phyloP scores from a whole-genome alignment of 2,329 filamentous ascomycete genomes.

The Tolypocladium cylindrosporum region DNA sequence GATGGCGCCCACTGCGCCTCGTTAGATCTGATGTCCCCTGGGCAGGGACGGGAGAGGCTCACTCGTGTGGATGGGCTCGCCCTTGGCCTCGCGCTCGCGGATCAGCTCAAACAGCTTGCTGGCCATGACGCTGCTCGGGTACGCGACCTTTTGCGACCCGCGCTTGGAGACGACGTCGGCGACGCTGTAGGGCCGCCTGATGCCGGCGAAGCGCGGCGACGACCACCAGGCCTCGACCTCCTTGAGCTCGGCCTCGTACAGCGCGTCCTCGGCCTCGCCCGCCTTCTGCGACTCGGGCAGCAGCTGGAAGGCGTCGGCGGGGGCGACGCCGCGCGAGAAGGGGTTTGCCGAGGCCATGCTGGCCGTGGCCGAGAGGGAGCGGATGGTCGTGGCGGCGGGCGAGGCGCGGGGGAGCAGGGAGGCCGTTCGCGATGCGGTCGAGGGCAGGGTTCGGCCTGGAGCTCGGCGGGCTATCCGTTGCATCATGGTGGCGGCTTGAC shows the following conservation, averaged over 20 bases:
- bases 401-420: conserved; percentile 6
- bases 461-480: conserved; percentile 21
- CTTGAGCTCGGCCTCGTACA: conserved; percentile 75
- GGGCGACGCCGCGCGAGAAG: conserved; percentile 16
- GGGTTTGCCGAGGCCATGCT: conserved; percentile 20
- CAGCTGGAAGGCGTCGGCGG: conserved; percentile 77
- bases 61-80: conserved; percentile 91
- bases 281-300: conserved; percentile 68
- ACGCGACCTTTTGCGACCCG: conserved; percentile 75
- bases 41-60: conserved; percentile 21
- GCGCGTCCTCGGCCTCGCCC: conserved; percentile 69
- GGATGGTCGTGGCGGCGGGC: conserved; percentile 7
- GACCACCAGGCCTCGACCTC: conserved; percentile 90
- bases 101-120: conserved; percentile 88
- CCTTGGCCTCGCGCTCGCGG: conserved; percentile 64
- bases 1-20: conserved; percentile 73
- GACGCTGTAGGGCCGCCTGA: conserved; percentile 84
- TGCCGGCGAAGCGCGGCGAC: conserved; percentile 73
- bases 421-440: conserved; percentile 9
- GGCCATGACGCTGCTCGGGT: conserved; percentile 90
- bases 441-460: conserved; percentile 13
- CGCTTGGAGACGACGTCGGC: conserved; percentile 90
- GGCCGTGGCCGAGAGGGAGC: conserved; percentile 20
- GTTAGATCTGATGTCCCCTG: neutral
- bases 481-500: conserved; percentile 15